Evolutionary conservation across 23 red algal genomes (phyloP).

Genomic region (Gracilaria caudata): DNA sequence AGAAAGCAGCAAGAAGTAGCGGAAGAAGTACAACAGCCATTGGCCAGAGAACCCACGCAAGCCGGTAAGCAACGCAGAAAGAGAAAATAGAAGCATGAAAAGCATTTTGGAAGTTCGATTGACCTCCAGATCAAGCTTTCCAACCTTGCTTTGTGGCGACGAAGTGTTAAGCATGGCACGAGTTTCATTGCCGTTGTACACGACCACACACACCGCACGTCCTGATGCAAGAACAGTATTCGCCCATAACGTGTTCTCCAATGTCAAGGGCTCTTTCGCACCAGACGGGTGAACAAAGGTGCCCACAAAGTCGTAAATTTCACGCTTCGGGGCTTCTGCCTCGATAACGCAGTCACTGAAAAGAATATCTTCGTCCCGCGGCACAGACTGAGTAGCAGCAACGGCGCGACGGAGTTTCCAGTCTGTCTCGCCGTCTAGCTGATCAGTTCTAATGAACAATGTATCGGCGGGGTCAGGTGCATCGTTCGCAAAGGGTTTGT

Average conservation of each 20-base stretch:
- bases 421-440: slow-evolving; percentile 98
- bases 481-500: not conserved
- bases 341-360: slow-evolving; percentile 52
- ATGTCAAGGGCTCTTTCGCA: slow-evolving; percentile 68
- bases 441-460: slow-evolving; percentile 94
- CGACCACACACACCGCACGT: slow-evolving; percentile 77
- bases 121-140: slow-evolving; percentile 84
- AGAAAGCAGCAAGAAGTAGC: slow-evolving; percentile 93
- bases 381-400: slow-evolving; percentile 74
- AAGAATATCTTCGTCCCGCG: slow-evolving; percentile 70
- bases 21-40: slow-evolving; percentile 90
- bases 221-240: slow-evolving; percentile 95
- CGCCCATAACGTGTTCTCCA: slow-evolving; percentile 98
- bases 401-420: slow-evolving; percentile 97
- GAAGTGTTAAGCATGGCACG: slow-evolving; percentile 83
- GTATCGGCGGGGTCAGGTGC: slow-evolving; percentile 54
- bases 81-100: slow-evolving; percentile 78
- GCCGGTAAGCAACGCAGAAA: slow-evolving; percentile 80
- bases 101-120: slow-evolving; percentile 95
- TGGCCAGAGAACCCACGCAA: slow-evolving; percentile 77
- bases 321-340: slow-evolving; percentile 84
- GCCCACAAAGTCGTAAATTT: slow-evolving; percentile 96
- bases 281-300: slow-evolving; percentile 71
- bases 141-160: slow-evolving; percentile 88
- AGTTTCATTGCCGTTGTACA: slow-evolving; percentile 92